A percentile compares a stretch with the other conserved stretches of the same genome.
Conservation (phyloP, 2,329 filamentous ascomycete genomes). For the Penicillium sclerotiorum region DNA sequence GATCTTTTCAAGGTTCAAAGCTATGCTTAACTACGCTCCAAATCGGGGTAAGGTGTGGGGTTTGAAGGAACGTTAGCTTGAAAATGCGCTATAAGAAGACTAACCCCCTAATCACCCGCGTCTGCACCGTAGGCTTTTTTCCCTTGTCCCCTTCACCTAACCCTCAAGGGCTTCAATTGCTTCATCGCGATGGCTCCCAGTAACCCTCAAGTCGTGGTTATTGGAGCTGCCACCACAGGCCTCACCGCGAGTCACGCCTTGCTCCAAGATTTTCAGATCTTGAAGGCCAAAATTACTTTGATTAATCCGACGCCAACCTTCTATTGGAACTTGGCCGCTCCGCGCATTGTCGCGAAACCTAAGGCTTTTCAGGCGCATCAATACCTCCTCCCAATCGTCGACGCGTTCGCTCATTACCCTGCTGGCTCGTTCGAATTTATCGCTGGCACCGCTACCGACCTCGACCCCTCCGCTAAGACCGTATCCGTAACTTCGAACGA, state of each 20-base stretch:
- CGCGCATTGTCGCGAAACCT: slow-evolving; percentile 55
- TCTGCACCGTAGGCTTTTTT: background rate
- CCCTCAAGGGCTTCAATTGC: background rate
- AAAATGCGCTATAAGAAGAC: background rate
- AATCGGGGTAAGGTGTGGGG: background rate
- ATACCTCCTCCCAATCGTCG: slow-evolving; percentile 53
- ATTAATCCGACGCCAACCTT: slow-evolving; percentile 57
- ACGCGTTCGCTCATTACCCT: slow-evolving; percentile 55
- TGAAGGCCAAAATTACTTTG: slow-evolving; percentile 52
- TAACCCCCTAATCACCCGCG: background rate
- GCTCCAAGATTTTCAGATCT: slow-evolving; percentile 31
- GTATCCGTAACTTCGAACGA: slow-evolving; percentile 47
- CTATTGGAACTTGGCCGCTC: slow-evolving; percentile 58
- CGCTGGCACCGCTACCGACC: slow-evolving; percentile 50
- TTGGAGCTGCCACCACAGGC: slow-evolving; percentile 44
- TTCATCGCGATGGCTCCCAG: slow-evolving; percentile 19
- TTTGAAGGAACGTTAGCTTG: background rate
- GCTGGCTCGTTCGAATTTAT: slow-evolving; percentile 54
- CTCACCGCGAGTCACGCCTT: slow-evolving; percentile 40
- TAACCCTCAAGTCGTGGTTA: slow-evolving; percentile 37
- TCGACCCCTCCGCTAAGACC: slow-evolving; percentile 48
- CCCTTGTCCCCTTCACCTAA: background rate
- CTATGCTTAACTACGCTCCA: background rate
- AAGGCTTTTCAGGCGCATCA: slow-evolving; percentile 51
- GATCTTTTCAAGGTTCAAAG: too few relatives aligned